Base-by-base conservation (phyloP, 495 filamentous ascomycete genomes). In the Annulohypoxylon stygium region DNA sequence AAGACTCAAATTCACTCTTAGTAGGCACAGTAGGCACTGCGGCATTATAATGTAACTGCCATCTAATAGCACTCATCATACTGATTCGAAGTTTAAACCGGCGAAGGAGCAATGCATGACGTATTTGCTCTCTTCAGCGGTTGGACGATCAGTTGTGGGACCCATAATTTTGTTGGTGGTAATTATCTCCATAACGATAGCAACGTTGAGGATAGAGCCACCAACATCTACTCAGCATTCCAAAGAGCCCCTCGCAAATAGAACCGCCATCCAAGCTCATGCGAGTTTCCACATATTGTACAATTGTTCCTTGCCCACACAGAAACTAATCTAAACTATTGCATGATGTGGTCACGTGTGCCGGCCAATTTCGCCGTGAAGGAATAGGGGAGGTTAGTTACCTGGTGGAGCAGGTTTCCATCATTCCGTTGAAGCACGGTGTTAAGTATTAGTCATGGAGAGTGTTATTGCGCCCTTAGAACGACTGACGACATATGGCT, bases 331-430 rank as follows among this genome's bases (percentile, higher is more conserved):
- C 48, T 30, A 30, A 26, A 51, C 20, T 12, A 25, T 51, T 9
- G 1, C 25, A 9, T 51, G 6, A 20, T 26, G 4, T 26, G 10
- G 12, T 51, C 48, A 26, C 23, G 8, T 26, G 48, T 20, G 4
- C 18, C 48, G 48, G 48, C 48, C 48, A 51, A 26, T 51, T 51
- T 51, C 20, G 48, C 48, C 48, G 45, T 4, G 8, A 12, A 12
- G 10, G 20, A 51, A 12, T 26, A 20, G 43, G 43, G n/a, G 48
- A 51, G 10, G 12, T 23, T 51, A 25, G 3, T 8, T 26, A 25
- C 30, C 30, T 30, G 5, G 48, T 26, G 48, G 48, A 51, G 48
- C 8, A 51, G 11, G 3, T 14, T 51, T 9, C 18, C 11, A 26
- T 26, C 8, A 4, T 10, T 51, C 20, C 20, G 48, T 2, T 26